Evolutionary conservation across 805 yeast species (phyloP).

Genomic region (Yarrowia alimentaria): DNA sequence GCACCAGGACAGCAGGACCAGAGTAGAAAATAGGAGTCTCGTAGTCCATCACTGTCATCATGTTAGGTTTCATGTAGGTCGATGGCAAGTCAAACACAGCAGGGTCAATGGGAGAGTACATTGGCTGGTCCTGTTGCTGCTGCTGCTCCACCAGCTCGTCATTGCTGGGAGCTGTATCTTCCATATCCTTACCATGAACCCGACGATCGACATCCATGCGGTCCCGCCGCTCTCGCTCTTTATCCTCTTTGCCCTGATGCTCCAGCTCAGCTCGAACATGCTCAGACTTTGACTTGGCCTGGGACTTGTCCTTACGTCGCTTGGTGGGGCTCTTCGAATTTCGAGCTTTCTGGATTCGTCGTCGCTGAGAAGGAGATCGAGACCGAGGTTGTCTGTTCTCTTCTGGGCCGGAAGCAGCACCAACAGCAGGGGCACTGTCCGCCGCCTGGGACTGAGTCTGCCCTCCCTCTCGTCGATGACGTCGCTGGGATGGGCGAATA

Average conservation of each 20-base stretch:
- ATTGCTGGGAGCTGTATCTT: conserved; percentile 3
- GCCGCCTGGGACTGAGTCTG: too few relatives aligned
- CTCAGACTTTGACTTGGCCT: conserved; percentile 15
- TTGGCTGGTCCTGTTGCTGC: conserved; percentile 14
- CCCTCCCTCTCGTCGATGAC: not conserved
- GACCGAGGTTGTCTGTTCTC: conserved; percentile 27
- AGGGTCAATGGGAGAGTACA: conserved; percentile 25
- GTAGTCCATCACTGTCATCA: conserved; percentile 28
- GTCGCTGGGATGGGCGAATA: not conserved
- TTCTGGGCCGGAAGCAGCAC: not conserved
- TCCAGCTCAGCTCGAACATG: conserved; percentile 20
- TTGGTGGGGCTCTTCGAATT: conserved; percentile 18
- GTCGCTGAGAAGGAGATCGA: conserved; percentile 26
- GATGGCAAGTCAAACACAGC: conserved; percentile 10
- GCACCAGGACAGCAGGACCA: conserved; percentile 23
- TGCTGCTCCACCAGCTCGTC: not conserved
- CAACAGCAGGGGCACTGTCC: not conserved
- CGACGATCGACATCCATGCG: conserved; percentile 10
- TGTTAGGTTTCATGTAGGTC: conserved; percentile 27
- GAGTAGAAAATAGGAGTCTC: conserved; percentile 24
- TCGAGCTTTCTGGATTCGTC: conserved; percentile 21
- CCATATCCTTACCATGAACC: conserved; percentile 3
- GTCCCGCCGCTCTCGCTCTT: too few relatives aligned
- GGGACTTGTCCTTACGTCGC: conserved; percentile 25
- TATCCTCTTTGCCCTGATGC: conserved; percentile 11